Conservation (phyloP, 176 grass and related monocot genomes). For the Puya raimondii region DNA sequence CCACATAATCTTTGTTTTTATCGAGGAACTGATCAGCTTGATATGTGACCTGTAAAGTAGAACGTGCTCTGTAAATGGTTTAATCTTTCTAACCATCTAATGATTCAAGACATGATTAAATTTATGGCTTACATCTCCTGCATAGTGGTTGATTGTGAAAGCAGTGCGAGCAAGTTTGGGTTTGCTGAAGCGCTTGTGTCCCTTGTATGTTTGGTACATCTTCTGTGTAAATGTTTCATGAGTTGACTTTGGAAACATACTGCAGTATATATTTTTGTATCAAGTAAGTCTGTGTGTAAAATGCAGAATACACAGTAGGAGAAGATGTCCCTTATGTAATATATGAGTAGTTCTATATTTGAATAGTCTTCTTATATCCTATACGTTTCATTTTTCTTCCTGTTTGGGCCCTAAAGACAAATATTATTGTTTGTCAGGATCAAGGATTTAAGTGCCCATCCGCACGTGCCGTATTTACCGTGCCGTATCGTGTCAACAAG, state of each 20-base stretch:
- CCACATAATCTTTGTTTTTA: conserved; percentile 99
- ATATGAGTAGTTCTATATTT: background rate
- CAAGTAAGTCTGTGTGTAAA: background rate
- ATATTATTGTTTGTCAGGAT: background rate
- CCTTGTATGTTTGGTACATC: conserved; percentile 96
- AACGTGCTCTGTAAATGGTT: conserved; percentile 12
- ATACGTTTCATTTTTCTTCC: background rate
- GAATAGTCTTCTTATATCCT: no score
- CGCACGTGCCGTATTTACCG: no score
- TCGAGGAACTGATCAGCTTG: conserved; percentile 93
- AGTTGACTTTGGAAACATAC: conserved; percentile 98
- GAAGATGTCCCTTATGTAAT: background rate
- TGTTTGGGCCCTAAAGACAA: background rate
- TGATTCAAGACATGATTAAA: conserved; percentile 11
- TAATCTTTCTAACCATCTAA: conserved; percentile 1
- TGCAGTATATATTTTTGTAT: conserved; percentile 25
- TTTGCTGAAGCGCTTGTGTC: conserved; percentile 81
- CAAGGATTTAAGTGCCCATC: no score
- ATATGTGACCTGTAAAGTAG: conserved; percentile 63
- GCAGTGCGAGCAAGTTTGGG: conserved; percentile 87
- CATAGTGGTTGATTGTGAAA: conserved; percentile 93
- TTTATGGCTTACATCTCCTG: conserved; percentile 74
- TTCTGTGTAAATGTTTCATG: conserved; percentile 96
- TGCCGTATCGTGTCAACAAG: no score
- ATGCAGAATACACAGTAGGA: background rate